phyloP scores from a whole-genome alignment of 805 yeast genomes.

The Myxozyma vanderwaltii region DNA sequence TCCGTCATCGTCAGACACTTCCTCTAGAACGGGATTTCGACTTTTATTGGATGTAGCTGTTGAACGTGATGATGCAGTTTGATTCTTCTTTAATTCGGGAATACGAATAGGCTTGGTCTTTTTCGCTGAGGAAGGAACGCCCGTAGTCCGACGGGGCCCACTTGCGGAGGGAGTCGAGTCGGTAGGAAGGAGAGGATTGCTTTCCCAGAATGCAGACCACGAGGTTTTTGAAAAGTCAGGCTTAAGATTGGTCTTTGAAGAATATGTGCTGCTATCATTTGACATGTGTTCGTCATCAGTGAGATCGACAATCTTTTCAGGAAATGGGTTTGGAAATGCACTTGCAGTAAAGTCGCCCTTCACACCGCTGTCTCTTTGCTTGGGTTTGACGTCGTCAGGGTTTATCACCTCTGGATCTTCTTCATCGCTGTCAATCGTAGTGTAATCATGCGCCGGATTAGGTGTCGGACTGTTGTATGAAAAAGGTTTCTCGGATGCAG shows the following conservation, averaged over 20 bases:
- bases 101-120: not conserved
- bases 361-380: not conserved
- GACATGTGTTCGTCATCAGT: not conserved
- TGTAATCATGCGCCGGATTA: not conserved
- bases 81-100: not conserved
- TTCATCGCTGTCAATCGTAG: constrained; percentile 5
- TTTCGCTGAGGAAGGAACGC: not conserved
- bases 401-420: not conserved
- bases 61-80: not conserved
- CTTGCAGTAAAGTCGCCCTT: not conserved
- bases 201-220: constrained; percentile 4
- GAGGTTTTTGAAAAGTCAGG: not conserved
- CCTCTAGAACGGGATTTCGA: constrained; percentile 1
- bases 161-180: not conserved
- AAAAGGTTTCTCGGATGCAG: not conserved
- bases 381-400: not conserved
- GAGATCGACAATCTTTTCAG: constrained; percentile 16
- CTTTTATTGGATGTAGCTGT: not conserved
- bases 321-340: constrained; percentile 15
- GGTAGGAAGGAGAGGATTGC: constrained; percentile 1
- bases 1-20: not conserved
- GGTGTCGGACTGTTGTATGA: constrained; percentile 6
- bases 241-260: not conserved
- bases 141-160: not conserved
- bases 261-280: not conserved